These are phyloP conservation scores for Rubroboletus satanas DNA, from an alignment of 768 basidiomycete genomes.

Conservation along the genomic window DNA sequence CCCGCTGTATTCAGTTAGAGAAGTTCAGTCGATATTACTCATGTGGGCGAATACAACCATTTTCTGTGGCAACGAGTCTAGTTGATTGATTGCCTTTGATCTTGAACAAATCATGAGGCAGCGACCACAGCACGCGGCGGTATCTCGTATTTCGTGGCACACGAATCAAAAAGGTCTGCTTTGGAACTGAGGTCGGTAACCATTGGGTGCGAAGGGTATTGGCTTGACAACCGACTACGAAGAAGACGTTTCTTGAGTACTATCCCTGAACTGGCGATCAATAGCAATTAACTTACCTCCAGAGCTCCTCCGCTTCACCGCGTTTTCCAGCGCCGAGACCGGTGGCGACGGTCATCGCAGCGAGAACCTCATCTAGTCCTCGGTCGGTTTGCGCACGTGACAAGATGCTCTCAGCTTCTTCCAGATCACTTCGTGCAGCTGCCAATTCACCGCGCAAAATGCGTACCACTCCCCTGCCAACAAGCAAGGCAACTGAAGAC, in stretches of 20 bases:
- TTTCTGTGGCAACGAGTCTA: neutral
- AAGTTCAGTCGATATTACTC: neutral
- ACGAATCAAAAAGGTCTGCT: slow-evolving; percentile 59
- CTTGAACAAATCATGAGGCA: slow-evolving; percentile 4
- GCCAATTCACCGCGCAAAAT: slow-evolving; percentile 71
- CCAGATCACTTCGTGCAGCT: slow-evolving; percentile 77
- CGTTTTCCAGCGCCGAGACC: slow-evolving; percentile 57
- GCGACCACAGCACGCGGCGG: slow-evolving; percentile 45
- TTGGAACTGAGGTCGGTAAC: slow-evolving; percentile 60
- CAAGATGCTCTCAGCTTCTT: slow-evolving; percentile 52
- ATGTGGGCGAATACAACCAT: neutral
- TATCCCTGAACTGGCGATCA: neutral
- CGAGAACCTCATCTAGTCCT: slow-evolving; percentile 60
- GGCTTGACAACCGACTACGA: slow-evolving; percentile 40
- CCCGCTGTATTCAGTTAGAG: neutral
- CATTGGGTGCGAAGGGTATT: slow-evolving; percentile 66
- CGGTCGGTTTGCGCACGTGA: slow-evolving; percentile 40
- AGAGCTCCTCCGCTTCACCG: slow-evolving; percentile 61
- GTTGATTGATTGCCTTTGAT: neutral
- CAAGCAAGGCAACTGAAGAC: slow-evolving; percentile 67
- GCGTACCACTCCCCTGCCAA: slow-evolving; percentile 75
- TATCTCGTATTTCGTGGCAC: slow-evolving; percentile 54
- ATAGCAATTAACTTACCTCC: slow-evolving; percentile 49
- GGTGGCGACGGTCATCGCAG: slow-evolving; percentile 61
- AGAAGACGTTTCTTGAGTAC: slow-evolving; percentile 4